Evolutionary conservation across 192 early-diverging fungal species (phyloP), one percentile per base, ranked within the genome.

Genomic region (Linnemannia hyalina): DNA sequence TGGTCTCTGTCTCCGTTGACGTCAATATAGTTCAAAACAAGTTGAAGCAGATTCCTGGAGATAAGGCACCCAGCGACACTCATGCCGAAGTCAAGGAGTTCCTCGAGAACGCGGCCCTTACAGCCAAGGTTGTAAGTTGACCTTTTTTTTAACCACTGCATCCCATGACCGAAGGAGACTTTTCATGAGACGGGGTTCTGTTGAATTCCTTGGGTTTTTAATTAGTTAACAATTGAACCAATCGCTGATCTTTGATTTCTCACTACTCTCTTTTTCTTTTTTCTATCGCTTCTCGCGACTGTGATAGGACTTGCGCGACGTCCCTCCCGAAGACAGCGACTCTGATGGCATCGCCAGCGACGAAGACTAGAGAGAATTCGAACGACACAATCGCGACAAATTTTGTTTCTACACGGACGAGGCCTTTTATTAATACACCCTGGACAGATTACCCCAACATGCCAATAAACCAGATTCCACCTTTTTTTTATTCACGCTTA

Each of bases 1-100:
- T n/a, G 41, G 41, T 52, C 49, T 23, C 40, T 74, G 10, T 26
- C 73, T 74, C 26, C 47, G 44, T 73, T 47, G 71, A 38, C 44
- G n/a, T 22, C 41, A 18, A 20, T 54, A 49, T 68, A 81, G 80
- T 81, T 40, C 38, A 71, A 35, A 81, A 81, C 74, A 81, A 71
- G 68, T 1, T 70, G 68, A 55, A 71, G 35, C 73, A 81, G 54
- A 81, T 74, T 40, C 47, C 80, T 22, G 18, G 35, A 20, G 80
- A 81, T 22, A 65, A 74, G 6, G 80, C 68, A 35, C 74, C 80
- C 38, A 52, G 57, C 29, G 23, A 69, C 29, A 75, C 80, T 18
- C 80, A 81, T 60, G 57, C 11, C 7, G 80, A 75, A 2, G 74
- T 81, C 68, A 81, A 70, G 68, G 49, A 44, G 11, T 81, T 42